Conservation (phyloP, 2,329 filamentous ascomycete species). For the Ceratocystis albifundus region DNA sequence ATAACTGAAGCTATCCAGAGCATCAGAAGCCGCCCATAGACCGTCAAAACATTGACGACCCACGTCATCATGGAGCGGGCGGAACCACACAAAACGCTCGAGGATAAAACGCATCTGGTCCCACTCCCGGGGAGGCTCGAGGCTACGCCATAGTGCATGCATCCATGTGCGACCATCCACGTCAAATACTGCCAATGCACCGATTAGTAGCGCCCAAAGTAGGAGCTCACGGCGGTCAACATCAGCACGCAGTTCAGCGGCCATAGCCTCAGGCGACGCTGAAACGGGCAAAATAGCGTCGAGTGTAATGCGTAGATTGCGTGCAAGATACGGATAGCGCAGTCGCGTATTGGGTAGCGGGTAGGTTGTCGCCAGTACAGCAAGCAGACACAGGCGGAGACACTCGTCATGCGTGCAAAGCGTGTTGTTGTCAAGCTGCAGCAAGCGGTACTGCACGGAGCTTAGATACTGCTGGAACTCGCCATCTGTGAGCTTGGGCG, state of each 20-base stretch:
- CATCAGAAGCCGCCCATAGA: conserved; percentile 18
- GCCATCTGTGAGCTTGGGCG: conserved; percentile 19
- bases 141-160: conserved; percentile 18
- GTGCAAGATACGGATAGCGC: conserved; percentile 21
- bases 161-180: conserved; percentile 20
- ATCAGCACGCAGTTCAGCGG: background rate
- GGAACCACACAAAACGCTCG: conserved; percentile 21
- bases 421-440: conserved; percentile 18
- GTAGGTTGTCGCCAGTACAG: conserved; percentile 22
- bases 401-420: conserved; percentile 19
- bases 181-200: conserved; percentile 21
- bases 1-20: background rate
- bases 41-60: conserved; percentile 12
- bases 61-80: conserved; percentile 19
- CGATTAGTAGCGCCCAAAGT: conserved; percentile 19
- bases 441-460: conserved; percentile 20
- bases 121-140: conserved; percentile 21
- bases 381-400: conserved; percentile 17
- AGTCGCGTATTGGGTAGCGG: conserved; percentile 20
- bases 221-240: conserved; percentile 15
- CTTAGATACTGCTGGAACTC: conserved; percentile 21
- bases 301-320: conserved; percentile 17
- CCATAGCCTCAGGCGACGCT: background rate
- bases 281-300: conserved; percentile 17
- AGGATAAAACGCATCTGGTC: conserved; percentile 15